These are phyloP conservation scores for Corylus heterophylla DNA, from an alignment of 306 rosid species.

Conservation along the genomic window DNA sequence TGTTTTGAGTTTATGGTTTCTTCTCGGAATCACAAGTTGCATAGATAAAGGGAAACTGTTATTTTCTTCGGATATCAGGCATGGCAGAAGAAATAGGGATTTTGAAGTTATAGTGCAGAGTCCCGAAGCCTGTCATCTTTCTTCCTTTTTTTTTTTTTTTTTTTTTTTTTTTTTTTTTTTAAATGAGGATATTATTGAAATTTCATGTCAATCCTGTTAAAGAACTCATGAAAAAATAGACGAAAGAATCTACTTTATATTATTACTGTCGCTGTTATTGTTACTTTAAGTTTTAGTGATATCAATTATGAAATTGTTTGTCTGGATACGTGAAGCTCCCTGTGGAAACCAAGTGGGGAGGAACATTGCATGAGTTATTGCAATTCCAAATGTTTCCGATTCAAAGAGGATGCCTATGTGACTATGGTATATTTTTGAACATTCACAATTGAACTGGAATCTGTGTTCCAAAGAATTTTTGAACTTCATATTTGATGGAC, in stretches of 20 bases:
- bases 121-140: background rate
- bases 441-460: background rate
- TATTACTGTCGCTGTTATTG: no score
- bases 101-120: background rate
- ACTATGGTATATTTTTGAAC: conserved; percentile 41
- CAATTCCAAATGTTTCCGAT: conserved; percentile 50
- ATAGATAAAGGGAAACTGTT: background rate
- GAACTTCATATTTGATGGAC: background rate
- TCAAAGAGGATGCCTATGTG: conserved; percentile 63
- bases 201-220: no score
- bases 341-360: conserved; percentile 82
- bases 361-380: conserved; percentile 70
- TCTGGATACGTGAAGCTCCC: background rate
- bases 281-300: background rate
- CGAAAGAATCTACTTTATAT: no score
- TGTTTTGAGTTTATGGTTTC: background rate
- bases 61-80: background rate
- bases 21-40: background rate
- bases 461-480: background rate
- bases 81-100: background rate
- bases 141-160: background rate
- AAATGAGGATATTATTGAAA: no score
- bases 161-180: no score
- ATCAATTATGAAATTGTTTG: background rate
- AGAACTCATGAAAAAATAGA: no score